Base-by-base conservation (phyloP, 805 yeast genomes). In the Tetrapisispora arboricola region DNA sequence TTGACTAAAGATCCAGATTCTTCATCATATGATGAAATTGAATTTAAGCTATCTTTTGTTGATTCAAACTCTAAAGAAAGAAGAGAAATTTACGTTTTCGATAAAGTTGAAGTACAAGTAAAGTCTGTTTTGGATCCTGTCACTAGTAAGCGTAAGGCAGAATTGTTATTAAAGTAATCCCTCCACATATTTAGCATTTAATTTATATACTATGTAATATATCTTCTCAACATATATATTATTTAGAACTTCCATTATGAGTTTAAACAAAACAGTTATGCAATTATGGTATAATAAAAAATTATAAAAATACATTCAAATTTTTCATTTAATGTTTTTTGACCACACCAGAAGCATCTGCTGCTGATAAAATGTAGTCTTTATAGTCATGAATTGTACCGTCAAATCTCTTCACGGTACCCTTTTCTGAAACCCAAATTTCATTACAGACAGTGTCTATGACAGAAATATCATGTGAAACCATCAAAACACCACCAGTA, bases 401-500 rank as follows among this genome's bases (percentile, higher is more conserved):
- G 41, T 65, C 69, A 67, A 84, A 84, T 61, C 80, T 79, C 53
- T 66, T 70, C 28, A 90, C 96, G 2, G 76, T 70, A 43, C 90
- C 92, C 42, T 77, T 72, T 58, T 92, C 98, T 61, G 94, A 81
- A 34, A 87, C 94, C 96, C 96, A 90, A 45, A 92, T 84, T 61
- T 92, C 95, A 44, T 83, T 80, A 69, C 96, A 86, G 11, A 90
- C 96, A 41, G 75, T 72, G 52, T 83, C 77, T 54, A 92, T 92
- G 57, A 90, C 83, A 22, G 87, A 70, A 33, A 92, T 96, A 70
- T 92, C 99, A 73, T 92, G 98, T 39, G 95, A 84, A 44, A 92
- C 98, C 96, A 92, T 87, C 52, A 92, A 71, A 20, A 92, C 83
- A 63, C 98, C 98, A 59, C 98, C 98, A 56, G 85, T 75, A 72